These are phyloP conservation scores for Ceratobasidium sp. DNA, from an alignment of 1,284 basidiomycete genomes.

Conservation along the genomic window DNA sequence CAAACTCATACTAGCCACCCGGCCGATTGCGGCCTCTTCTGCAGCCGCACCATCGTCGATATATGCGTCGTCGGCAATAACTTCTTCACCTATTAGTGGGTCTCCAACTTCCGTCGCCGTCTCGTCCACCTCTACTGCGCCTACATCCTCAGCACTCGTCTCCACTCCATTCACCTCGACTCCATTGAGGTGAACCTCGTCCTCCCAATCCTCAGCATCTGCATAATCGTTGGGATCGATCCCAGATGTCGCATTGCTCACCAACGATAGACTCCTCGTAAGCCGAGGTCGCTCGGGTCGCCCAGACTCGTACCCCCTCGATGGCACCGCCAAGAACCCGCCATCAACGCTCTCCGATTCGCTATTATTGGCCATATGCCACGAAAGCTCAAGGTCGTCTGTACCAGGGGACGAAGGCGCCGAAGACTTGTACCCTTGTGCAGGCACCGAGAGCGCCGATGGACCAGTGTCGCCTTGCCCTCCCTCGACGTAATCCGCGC, in stretches of 20 bases:
- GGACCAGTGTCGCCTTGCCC: neutral
- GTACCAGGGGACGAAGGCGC: neutral
- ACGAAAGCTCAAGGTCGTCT: constrained; percentile 18
- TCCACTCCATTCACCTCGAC: constrained; percentile 46
- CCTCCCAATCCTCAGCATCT: constrained; percentile 33
- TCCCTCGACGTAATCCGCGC: neutral
- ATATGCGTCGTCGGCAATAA: constrained; percentile 45
- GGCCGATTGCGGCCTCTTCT: constrained; percentile 82
- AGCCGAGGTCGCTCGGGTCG: neutral
- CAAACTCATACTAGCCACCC: constrained; percentile 90
- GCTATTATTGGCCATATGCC: constrained; percentile 1
- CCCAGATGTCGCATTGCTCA: constrained; percentile 12
- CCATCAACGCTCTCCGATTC: neutral
- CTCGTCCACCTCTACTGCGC: neutral
- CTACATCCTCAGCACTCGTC: constrained; percentile 43
- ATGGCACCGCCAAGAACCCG: neutral
- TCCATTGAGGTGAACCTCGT: constrained; percentile 27
- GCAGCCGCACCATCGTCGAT: constrained; percentile 37
- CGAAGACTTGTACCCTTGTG: neutral
- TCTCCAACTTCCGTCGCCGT: constrained; percentile 23
- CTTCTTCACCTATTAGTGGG: constrained; percentile 48
- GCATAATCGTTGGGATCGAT: constrained; percentile 34
- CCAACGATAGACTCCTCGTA: neutral
- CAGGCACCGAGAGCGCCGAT: neutral
- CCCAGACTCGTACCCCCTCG: neutral